Conservation (phyloP, 2,329 filamentous ascomycete genomes). For the Ophiobolus disseminans region DNA sequence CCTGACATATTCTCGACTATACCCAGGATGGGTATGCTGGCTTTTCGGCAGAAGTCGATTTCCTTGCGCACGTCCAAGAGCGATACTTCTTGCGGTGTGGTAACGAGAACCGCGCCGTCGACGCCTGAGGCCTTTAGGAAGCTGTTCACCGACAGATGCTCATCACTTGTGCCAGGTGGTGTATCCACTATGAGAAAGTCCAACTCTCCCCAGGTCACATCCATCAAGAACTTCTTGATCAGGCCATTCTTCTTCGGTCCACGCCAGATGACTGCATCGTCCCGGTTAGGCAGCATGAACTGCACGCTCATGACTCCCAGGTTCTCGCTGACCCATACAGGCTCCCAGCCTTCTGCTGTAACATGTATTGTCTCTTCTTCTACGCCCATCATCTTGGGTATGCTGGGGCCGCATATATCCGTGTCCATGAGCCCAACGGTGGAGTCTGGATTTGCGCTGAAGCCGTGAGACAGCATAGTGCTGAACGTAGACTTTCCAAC, state of each 20-base stretch:
- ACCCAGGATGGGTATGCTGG: slow-evolving; percentile 84
- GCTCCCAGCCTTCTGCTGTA: slow-evolving; percentile 86
- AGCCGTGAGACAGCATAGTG: slow-evolving; percentile 84
- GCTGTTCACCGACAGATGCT: slow-evolving; percentile 92
- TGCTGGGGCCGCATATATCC: slow-evolving; percentile 94
- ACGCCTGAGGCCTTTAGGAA: slow-evolving; percentile 91
- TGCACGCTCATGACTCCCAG: slow-evolving; percentile 96
- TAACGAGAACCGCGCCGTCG: slow-evolving; percentile 90
- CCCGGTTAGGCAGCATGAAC: slow-evolving; percentile 93
- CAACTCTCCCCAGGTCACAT: slow-evolving; percentile 95
- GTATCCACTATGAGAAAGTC: slow-evolving; percentile 95
- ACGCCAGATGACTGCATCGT: slow-evolving; percentile 97
- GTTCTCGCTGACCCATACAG: slow-evolving; percentile 95
- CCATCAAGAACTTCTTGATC: slow-evolving; percentile 97
- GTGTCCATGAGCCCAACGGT: slow-evolving; percentile 97
- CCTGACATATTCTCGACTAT: slow-evolving; percentile 98
- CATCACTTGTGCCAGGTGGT: slow-evolving; percentile 92
- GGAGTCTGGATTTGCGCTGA: slow-evolving; percentile 78
- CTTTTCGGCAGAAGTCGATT: slow-evolving; percentile 96
- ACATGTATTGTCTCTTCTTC: slow-evolving; percentile 93
- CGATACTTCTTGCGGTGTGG: slow-evolving; percentile 92
- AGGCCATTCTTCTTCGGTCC: slow-evolving; percentile 98
- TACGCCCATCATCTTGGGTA: slow-evolving; percentile 99
- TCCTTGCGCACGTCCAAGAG: slow-evolving; percentile 95
- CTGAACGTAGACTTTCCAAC: slow-evolving; percentile 97